Evolutionary conservation across 2,329 filamentous ascomycete genomes (phyloP), one percentile per base, ranked within the genome.

Genomic region (Hymenoscyphus occultus): DNA sequence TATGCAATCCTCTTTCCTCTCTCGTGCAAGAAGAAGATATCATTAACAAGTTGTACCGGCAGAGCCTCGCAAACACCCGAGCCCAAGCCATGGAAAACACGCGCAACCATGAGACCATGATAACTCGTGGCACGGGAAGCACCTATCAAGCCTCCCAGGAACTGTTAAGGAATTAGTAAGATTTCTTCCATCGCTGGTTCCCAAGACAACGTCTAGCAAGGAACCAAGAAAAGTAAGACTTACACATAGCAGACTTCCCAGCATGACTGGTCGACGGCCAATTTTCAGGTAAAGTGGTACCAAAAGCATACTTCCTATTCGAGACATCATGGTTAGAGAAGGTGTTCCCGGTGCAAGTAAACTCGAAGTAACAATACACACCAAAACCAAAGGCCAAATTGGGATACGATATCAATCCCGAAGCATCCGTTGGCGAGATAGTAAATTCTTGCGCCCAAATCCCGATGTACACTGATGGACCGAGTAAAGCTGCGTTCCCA

Each of bases 371-470:
- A 28, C 5, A 22, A 19, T 14, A 71, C 71, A 65, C 75, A 75
- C 82, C 83, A 65, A 86, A 85, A 0, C 85, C 85, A 74, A 85
- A 87, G 3, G 82, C 81, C 22, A 87, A 77, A 72, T 87, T 87
- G 0, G 84, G 81, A 71, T 87, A 88, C 12, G 83, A 86, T 64
- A 87, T 79, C 40, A 87, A 74, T 7, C 82, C 81, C 0, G 84
- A 85, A 0, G 85, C 84, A 10, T 75, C 79, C 6, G 80, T 81
- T 2, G 80, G 77, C 3, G 80, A 78, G 57, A 87, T 80, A 3
- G 74, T 73, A 71, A 87, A 87, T 56, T 82, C 76, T 62, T 83
- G 76, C 0, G 83, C 75, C 71, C 80, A 87, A 45, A 86, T 79
- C 5, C 76, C 77, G 66, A 88, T 83, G 74, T 87, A 87, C 0